Base-by-base conservation (phyloP, 768 basidiomycete species). In the Harrya chromipes region DNA sequence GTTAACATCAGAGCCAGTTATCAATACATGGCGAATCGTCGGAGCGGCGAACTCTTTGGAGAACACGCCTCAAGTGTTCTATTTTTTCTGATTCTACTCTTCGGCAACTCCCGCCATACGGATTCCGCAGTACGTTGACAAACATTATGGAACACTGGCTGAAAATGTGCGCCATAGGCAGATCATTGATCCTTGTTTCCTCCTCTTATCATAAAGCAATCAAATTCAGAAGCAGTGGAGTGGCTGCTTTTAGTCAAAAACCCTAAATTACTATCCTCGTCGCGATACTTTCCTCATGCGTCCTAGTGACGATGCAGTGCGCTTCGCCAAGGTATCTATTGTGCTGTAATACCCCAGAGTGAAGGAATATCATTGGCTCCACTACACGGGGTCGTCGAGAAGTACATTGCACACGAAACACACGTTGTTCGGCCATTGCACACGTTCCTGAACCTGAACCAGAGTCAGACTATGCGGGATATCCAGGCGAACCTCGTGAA, bases 231-330 rank as follows among this genome's bases (percentile, higher is more conserved):
- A 63, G 56, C 53, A 52, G 33, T 56, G 57, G 51, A 43, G 21
- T 48, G 46, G 53, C 59, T 50, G 38, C 53, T 41, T 62, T 62
- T 63, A 63, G 63, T 34, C 44, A 59, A 62, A 63, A 63, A 63
- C 63, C 57, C 59, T 63, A 63, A 62, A 49, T 52, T 53, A 21
- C 43, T 42, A 49, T 56, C 59, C 24, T 62, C 53, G 52, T 52
- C 36, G 38, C 36, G 46, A 60, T 42, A 46, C 34, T 56, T 56
- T 45, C 60, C 54, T 47, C 46, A 37, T 65, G 38, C 27, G 56
- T 59, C 42, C 48, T 53, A 26, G 60, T 55, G 29, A 29, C 29
- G 29, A 29, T 58, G 56, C 53, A n/a, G 46, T 46, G 53, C 40
- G 52, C 49, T 56, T 51, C 29, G n/a, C 36, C 50, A 47, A 47